Evolutionary conservation across 2,329 filamentous ascomycete species (phyloP), one percentile per base, ranked within the genome.

Genomic region (Colletotrichum acutatum): DNA sequence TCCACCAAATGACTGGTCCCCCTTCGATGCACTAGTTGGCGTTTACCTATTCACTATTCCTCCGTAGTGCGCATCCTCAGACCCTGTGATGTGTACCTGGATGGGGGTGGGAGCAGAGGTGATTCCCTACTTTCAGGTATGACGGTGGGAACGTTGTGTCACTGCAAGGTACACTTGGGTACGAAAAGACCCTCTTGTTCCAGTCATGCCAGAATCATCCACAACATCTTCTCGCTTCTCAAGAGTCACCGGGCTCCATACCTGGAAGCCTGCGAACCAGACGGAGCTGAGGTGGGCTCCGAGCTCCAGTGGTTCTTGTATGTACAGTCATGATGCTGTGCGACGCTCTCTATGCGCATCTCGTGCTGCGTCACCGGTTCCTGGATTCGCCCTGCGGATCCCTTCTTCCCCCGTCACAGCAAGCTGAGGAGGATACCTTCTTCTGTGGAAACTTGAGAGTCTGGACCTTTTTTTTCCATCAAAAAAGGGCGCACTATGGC

Each of bases 201-300:
- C 65, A 72, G 59, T 59, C 58, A 59, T 68, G 65, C 65, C 65
- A 64, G 22, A 34, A 28, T 53, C 52, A 53, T 52, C 69, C 37
- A 59, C 54, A 32, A 19, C 42, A 49, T 49, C 19, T 49, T 49
- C 19, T 49, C 42, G 42, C 42, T 49, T 49, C 16, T 49, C 42
- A 49, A n/a, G 42, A 49, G 19, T n/a, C 19, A n/a, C 42, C 7
- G 42, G 42, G 42, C 42, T 49, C 42, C 42, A 4, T 49, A 19
- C 5, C 42, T 49, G 3, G 3, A 11, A 19, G 42, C 8, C 11
- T 52, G n/a, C 60, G 42, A 52, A 16, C n/a, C n/a, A 42, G 22
- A 60, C 19, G 54, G 54, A n/a, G 28, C 28, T 28, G 24, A n/a
- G 9, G 28, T 57, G 54, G 24, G 4, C 19, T 19, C 32, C 14